Percentiles rank a stretch among this genome's conserved stretches.
Conservation (phyloP, 2,329 filamentous ascomycete species). For the Talaromyces sp. region DNA sequence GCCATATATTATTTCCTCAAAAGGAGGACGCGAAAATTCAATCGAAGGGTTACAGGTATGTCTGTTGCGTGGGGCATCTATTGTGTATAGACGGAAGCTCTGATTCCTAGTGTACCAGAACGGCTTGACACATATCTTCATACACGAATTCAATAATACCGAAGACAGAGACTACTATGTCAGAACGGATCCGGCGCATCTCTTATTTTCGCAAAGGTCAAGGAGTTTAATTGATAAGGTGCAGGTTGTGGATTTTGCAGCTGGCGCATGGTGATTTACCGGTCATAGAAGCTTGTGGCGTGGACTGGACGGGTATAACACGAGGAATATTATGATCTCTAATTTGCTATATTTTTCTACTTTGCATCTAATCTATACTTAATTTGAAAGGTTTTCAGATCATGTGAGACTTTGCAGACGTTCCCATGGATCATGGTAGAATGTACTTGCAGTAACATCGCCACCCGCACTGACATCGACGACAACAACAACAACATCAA, state of each 20-base stretch:
- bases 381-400: not conserved
- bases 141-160: slow-evolving; percentile 61
- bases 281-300: not conserved
- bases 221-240: slow-evolving; percentile 30
- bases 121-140: slow-evolving; percentile 66
- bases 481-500: no score
- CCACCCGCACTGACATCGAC: not conserved
- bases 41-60: slow-evolving; percentile 7
- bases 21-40: slow-evolving; percentile 15
- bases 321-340: not conserved
- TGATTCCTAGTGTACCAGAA: slow-evolving; percentile 39
- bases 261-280: not conserved
- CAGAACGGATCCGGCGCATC: slow-evolving; percentile 61
- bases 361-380: not conserved
- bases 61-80: not conserved
- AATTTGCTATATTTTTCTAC: not conserved
- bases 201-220: slow-evolving; percentile 52
- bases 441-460: not conserved
- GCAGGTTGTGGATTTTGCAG: slow-evolving; percentile 35
- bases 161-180: slow-evolving; percentile 68
- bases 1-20: slow-evolving; percentile 13
- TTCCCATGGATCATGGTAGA: not conserved
- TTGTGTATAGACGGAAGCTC: not conserved
- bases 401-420: not conserved
- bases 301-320: no score